Evolutionary conservation across 176 grass and related monocot species (phyloP), one percentile per base, ranked within the genome.

Genomic region (Otatea glauca): DNA sequence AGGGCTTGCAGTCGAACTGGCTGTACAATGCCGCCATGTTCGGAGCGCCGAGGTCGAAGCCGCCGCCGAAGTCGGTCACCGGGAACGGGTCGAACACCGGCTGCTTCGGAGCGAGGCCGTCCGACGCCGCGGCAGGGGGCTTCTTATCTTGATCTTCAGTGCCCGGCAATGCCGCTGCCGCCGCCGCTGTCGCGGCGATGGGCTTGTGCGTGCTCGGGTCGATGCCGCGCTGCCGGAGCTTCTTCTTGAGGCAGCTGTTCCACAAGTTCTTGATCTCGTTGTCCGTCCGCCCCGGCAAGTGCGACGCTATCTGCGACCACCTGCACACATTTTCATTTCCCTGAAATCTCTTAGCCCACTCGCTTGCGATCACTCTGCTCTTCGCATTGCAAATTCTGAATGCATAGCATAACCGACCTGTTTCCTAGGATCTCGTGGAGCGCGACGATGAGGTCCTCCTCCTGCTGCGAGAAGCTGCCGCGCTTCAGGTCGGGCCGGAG

Each of bases 221-320:
- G 74, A 97, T 77, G 58, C 94, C 91, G 0, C 75, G 87, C 72
- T 78, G 87, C 29, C 87, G 84, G 48, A 97, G 94, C 91, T 93
- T 97, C 89, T 97, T 97, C 89, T 97, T 97, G 48, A 97, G 80
- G 70, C 87, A 84, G 68, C 91, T 93, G 55, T 97, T 97, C 94
- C 94, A 97, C 68, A 89, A 97, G 91, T 97, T 97, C 83, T 97
- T 97, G 65, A 97, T 97, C 81, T 97, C 94, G 86, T 97, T 97
- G 63, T 97, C 94, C 7, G 94, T 97, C 86, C 94, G 58, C 50
- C 94, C 94, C 5, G 91, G 94, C 89, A 97, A 59, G 20, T 92
- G 89, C 69, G 85, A 85, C 55, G 94, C 91, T 44, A 97, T 97
- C 82, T 97, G 94, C 0, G 94, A 97, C 94, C 94, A 97, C 65